Evolutionary conservation across 2,329 filamentous ascomycete species (phyloP).

Genomic region (Colletotrichum phormii): DNA sequence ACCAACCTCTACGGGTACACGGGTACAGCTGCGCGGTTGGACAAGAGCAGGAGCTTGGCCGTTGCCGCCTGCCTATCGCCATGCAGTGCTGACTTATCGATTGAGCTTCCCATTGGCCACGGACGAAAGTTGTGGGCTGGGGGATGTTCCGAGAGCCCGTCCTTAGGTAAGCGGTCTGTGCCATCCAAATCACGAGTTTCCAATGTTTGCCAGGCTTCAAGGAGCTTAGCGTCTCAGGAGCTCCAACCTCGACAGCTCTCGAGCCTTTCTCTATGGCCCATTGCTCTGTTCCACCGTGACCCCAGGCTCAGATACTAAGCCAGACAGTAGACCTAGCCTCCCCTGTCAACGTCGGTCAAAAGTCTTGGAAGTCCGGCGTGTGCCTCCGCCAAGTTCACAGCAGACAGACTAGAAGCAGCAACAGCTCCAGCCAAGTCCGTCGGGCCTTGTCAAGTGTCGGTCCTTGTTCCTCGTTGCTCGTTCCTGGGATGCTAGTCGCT

Average conservation of each 20-base stretch:
- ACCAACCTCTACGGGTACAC: conserved; percentile 6
- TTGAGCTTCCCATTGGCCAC: conserved; percentile 38
- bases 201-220: background rate
- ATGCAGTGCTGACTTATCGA: conserved; percentile 2
- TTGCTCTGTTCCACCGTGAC: background rate
- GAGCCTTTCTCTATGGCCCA: background rate
- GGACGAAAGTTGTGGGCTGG: conserved; percentile 1
- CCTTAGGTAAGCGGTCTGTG: conserved; percentile 16
- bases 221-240: conserved; percentile 23
- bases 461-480: conserved; percentile 8
- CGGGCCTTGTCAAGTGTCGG: conserved; percentile 12
- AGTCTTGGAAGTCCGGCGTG: conserved; percentile 2
- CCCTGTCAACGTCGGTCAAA: conserved; percentile 23
- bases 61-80: conserved; percentile 6
- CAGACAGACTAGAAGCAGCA: background rate
- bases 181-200: background rate
- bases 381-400: background rate
- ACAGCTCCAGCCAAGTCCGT: background rate
- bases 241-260: background rate
- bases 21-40: conserved; percentile 42
- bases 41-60: background rate
- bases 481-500: conserved; percentile 10
- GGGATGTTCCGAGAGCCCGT: conserved; percentile 10
- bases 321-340: background rate
- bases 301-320: no score